Base-by-base conservation (phyloP, 768 basidiomycete genomes). In the Tulasnella sp. region DNA sequence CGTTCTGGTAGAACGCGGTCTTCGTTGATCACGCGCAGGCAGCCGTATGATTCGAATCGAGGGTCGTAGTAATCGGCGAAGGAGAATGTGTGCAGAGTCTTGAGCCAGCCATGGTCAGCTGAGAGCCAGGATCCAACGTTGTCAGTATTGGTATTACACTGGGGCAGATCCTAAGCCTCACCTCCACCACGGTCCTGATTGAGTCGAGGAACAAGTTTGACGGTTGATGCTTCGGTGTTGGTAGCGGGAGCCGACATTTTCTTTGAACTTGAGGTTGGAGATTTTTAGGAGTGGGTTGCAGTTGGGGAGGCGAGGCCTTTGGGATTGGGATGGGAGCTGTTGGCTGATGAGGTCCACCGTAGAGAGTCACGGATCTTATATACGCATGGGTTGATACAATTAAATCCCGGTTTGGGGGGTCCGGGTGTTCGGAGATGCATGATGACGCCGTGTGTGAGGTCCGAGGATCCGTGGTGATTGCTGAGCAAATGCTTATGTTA, bases 1-100 rank as follows among this genome's bases (percentile, higher is more conserved):
- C 90, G 92, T 24, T 85, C 83, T 8, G 92, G 86, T 5, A 88
- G 89, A 56, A 97, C 93, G n/a, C 94, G 91, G 82, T 96, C 95
- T 85, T 98, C 96, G 86, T 98, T 98, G 85, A 98, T 92, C 46
- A 98, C 94, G 12, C 96, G 90, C 0, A 98, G 89, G 21, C 90
- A 82, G 1, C 96, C 94, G 81, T 90, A 97, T 1, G 87, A 85
- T 68, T 91, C 87, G 81, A 91, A 91, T 1, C 86, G 75, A 14
- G 83, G 80, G 72, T 92, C 91, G 52, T 90, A 87, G 83, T 95
- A 97, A 82, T 85, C 85, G 0, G 92, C 90, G 82, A 94, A 94
- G 1, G 92, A 89, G 84, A 96, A 96, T 0, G 94, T 93, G 82
- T 95, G 92, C 87, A 94, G 93, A 0, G 93, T 91, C 87, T 95